Conservation (phyloP, 2,329 filamentous ascomycete genomes). For the Nectriaceae sp. region DNA sequence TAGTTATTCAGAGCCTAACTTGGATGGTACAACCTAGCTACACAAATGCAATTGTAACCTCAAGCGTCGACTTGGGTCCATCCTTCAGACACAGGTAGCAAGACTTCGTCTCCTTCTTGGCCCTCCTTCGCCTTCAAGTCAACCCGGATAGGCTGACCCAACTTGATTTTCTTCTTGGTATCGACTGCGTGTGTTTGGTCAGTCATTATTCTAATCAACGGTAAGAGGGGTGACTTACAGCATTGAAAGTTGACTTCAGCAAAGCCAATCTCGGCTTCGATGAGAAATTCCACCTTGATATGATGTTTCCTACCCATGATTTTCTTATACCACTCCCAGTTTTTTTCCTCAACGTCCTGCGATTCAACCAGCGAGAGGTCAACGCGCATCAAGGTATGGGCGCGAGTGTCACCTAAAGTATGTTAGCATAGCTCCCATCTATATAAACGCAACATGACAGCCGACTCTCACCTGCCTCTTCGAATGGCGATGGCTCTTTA, state of each 20-base stretch:
- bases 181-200: no score
- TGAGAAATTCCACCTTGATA: neutral
- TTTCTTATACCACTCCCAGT: neutral
- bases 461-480: neutral
- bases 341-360: neutral
- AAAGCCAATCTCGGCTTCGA: neutral
- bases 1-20: no score
- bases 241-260: neutral
- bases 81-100: no score
- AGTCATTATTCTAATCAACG: no score
- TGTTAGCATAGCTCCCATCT: neutral
- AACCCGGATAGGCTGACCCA: no score
- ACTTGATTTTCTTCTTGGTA: no score
- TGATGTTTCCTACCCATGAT: neutral
- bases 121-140: no score
- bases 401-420: neutral
- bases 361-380: neutral
- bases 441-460: neutral
- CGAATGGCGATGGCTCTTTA: neutral
- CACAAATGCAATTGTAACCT: no score
- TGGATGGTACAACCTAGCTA: no score
- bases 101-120: no score
- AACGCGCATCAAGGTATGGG: neutral
- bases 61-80: no score
- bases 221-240: no score